Conservation (phyloP, 495 filamentous ascomycete genomes). For the Neurospora pannonica region DNA sequence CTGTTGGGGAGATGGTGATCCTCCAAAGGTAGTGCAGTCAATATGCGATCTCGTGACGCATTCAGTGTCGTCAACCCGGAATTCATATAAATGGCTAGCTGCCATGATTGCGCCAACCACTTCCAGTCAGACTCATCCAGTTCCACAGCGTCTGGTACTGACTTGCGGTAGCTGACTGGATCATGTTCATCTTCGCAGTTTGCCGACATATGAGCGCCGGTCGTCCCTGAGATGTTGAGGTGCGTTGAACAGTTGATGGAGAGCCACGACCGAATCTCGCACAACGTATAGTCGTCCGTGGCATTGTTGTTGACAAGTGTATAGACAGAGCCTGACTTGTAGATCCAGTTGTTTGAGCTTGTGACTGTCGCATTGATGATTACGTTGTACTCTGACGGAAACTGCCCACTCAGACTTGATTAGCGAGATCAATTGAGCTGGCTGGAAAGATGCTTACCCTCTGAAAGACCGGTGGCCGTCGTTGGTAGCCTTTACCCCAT, state of each 20-base stretch:
- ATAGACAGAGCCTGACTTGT: constrained; percentile 46
- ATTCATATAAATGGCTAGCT: constrained; percentile 45
- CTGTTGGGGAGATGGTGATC: constrained; percentile 15
- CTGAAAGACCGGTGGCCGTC: constrained; percentile 55
- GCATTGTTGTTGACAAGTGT: constrained; percentile 45
- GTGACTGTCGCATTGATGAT: constrained; percentile 43
- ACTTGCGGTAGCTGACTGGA: constrained; percentile 39
- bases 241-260: constrained; percentile 52
- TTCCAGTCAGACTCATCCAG: constrained; percentile 43
- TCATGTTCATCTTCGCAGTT: constrained; percentile 49
- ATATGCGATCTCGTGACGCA: constrained; percentile 52
- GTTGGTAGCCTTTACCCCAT: constrained; percentile 42
- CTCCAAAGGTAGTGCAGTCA: constrained; percentile 42
- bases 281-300: constrained; percentile 47
- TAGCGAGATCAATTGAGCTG: background rate
- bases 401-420: constrained; percentile 10
- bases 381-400: constrained; percentile 53
- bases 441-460: constrained; percentile 24
- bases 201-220: constrained; percentile 42
- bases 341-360: constrained; percentile 3
- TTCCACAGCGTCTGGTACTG: constrained; percentile 23
- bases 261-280: constrained; percentile 48
- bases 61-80: constrained; percentile 49
- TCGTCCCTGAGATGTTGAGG: constrained; percentile 48
- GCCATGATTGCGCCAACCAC: constrained; percentile 50